A percentile compares a stretch with the other conserved stretches of the same genome.
Evolutionary conservation across 371 early-diverging fungal species (phyloP).

Genomic region (Mortierella sp.): DNA sequence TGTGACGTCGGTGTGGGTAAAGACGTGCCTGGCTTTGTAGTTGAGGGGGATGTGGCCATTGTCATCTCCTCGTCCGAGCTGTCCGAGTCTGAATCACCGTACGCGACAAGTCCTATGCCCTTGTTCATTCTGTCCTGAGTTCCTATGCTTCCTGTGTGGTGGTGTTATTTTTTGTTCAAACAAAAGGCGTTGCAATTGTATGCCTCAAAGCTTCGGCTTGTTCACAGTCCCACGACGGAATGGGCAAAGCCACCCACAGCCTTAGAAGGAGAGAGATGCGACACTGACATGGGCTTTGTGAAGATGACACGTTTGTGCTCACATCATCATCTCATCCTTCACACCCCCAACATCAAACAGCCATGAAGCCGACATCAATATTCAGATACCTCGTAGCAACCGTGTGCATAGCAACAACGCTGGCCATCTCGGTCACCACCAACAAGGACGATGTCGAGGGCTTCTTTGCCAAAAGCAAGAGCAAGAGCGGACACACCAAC

Average conservation of each 20-base stretch:
- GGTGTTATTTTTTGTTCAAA: neutral
- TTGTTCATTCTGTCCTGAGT: slow-evolving; percentile 38
- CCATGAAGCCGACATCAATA: slow-evolving; percentile 27
- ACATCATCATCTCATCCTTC: slow-evolving; percentile 11
- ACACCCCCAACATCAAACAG: neutral
- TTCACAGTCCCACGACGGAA: neutral
- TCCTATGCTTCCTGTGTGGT: slow-evolving; percentile 2
- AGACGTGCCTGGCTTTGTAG: slow-evolving; percentile 25
- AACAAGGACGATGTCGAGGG: slow-evolving; percentile 48
- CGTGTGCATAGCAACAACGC: slow-evolving; percentile 35
- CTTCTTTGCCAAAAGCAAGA: slow-evolving; percentile 50
- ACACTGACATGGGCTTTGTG: neutral
- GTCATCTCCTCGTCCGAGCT: slow-evolving; percentile 36
- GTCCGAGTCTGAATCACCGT: slow-evolving; percentile 54
- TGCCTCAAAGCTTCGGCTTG: neutral
- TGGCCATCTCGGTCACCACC: slow-evolving; percentile 40
- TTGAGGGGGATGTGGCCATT: slow-evolving; percentile 13
- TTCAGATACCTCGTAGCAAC: slow-evolving; percentile 24
- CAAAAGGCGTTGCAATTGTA: too few relatives aligned
- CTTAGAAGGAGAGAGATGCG: neutral
- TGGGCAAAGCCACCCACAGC: slow-evolving; percentile 23
- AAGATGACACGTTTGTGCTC: slow-evolving; percentile 1
- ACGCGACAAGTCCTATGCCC: slow-evolving; percentile 48
- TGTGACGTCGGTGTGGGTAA: neutral
- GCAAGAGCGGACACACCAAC: slow-evolving; percentile 82